Base-by-base conservation (phyloP, 345 rosid genomes). In the Viola odorata region DNA sequence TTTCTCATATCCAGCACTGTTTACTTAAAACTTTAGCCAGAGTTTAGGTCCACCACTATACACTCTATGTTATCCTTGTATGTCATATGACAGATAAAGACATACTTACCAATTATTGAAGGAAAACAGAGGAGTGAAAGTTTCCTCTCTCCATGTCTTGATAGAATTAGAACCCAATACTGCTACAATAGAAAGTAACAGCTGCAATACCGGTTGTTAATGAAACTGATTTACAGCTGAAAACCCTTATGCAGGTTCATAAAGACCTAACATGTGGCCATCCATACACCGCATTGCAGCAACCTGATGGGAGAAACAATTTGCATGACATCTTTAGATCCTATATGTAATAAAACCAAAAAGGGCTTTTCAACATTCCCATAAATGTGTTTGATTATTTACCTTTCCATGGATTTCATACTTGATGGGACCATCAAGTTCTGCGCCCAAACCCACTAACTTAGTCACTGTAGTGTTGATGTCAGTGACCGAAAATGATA, bases 401-500 rank as follows among this genome's bases (percentile, higher is more conserved):
- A 90, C 96, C 95, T 90, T 94, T 69, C 99, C 97, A 41, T 90
- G 91, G 73, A 90, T 80, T 75, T 94, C 95, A 59, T 90, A 76
- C 66, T 90, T 94, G 83, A 94, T 86, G 57, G 91, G 76, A 41
- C 95, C 97, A 63, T 94, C 97, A 17, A 94, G 80, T 44, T 90
- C 96, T 4, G 85, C 99, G 62, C 96, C 97, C 63, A 90, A 71
- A 45, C 83, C 85, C 91, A 90, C 84, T 49, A 87, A 69, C 73
- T 94, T 90, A 16, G 95, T 77, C 56, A 86, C 79, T 14, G 84
- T 52, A 45, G 72, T 77, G 66, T 83, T 94, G 44, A 94, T 86
- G 71, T 94, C 97, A 3, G 83, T 42, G 60, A 94, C 97, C 10
- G 92, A 84, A 72, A 94, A 88, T 0, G 99, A 90, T 45, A 94